A percentile compares a stretch with the other conserved stretches of the same genome.
These are phyloP conservation scores for Trypanosoma caninum DNA, from an alignment of 208 protist species.

Conservation along the genomic window DNA sequence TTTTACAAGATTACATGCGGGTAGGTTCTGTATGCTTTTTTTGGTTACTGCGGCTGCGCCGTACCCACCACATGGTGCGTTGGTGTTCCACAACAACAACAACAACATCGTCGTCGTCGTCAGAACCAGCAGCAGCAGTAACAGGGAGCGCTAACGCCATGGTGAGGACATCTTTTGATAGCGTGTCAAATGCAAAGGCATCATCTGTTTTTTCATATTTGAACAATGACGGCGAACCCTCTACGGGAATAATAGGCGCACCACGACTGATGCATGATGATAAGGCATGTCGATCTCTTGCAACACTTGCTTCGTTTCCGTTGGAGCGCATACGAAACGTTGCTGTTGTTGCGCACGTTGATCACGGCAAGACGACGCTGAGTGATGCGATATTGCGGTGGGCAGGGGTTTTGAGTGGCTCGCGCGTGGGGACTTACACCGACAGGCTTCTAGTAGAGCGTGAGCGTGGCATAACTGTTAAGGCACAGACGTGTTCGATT, in stretches of 20 bases:
- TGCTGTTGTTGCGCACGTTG: slow-evolving; percentile 89
- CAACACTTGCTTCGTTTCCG: slow-evolving; percentile 43
- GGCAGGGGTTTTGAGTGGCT: slow-evolving; percentile 62
- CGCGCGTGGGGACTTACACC: slow-evolving; percentile 75
- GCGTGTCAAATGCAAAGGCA: no score
- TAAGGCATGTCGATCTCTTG: slow-evolving; percentile 11
- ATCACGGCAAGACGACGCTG: slow-evolving; percentile 93
- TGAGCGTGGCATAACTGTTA: slow-evolving; percentile 96
- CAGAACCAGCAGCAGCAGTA: not conserved
- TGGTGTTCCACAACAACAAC: slow-evolving; percentile 6
- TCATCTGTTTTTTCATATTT: not conserved
- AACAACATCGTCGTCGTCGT: not conserved
- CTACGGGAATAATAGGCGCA: slow-evolving; percentile 13
- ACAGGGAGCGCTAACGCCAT: no score
- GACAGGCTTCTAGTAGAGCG: slow-evolving; percentile 95
- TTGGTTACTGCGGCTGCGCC: not conserved
- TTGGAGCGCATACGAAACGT: slow-evolving; percentile 84
- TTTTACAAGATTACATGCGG: not conserved
- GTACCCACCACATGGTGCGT: slow-evolving; percentile 5
- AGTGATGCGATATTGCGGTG: slow-evolving; percentile 85
- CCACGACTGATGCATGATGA: slow-evolving; percentile 14
- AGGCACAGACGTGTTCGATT: slow-evolving; percentile 93
- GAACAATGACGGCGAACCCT: slow-evolving; percentile 8
- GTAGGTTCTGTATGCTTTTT: not conserved
- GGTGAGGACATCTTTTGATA: no score